Base-by-base conservation (phyloP, 352 stramenopile genomes). In the Pythium brassicae region DNA sequence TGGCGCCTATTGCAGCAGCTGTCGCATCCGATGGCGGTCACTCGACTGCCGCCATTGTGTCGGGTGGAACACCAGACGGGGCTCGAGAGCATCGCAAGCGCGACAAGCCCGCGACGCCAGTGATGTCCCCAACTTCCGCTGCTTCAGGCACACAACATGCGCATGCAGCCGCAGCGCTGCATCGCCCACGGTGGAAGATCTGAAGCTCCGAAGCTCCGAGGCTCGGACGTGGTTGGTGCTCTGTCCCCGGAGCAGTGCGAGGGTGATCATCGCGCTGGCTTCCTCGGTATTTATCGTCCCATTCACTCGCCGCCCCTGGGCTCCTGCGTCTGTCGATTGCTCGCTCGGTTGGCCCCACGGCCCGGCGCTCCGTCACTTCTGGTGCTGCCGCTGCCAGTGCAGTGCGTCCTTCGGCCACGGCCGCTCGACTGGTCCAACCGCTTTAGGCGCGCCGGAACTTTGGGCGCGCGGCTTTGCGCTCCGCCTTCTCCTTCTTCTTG, bases 401-500 rank as follows among this genome's bases (percentile, higher is more conserved):
- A n/a, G n/a, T n/a, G n/a, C n/a, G n/a, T 37, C 32, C 32, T 37
- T 37, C 32, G n/a, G n/a, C 14, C 32, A 37, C 14, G 32, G 32
- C 32, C 32, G 14, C 19, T 8, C 3, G 37, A 8, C 37, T 43
- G 14, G 14, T 20, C 2, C 14, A 22, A 9, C 37, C 19, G 37
- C 37, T 43, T 43, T 82, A 86, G 44, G 65, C 66, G 63, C 76
- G 69, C 17, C 67, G 66, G 55, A 78, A 83, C 52, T 85, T 87
- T 44, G 76, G 69, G 4, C 74, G 73, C 15, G 66, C 61, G 39
- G 74, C 76, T 54, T 82, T 82, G 50, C 80, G 79, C 44, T 92
- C 79, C 0, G 76, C 79, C 55, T 92, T 92, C 45, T 90, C 82
- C 53, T 88, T 86, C 50, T 83, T 84, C 67, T 89, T 92, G 4